These are phyloP conservation scores for Linnemannia exigua DNA, from an alignment of 192 early-diverging fungal species.

Conservation along the genomic window DNA sequence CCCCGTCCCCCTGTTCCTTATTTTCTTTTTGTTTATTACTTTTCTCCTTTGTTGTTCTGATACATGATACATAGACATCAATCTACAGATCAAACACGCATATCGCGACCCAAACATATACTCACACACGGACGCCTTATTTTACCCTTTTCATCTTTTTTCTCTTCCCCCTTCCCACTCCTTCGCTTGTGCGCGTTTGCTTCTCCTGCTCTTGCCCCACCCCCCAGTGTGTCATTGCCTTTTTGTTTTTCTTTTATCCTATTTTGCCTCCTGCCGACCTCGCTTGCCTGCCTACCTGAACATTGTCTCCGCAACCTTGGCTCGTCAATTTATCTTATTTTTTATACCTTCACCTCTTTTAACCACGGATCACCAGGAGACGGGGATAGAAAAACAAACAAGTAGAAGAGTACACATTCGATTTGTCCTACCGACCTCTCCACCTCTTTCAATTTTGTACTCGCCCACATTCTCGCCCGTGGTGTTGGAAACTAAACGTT, in stretches of 20 bases:
- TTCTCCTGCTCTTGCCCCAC: neutral
- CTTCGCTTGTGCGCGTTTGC: neutral
- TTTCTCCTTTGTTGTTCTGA: conserved; percentile 8
- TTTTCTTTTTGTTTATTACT: neutral
- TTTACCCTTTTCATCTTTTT: neutral
- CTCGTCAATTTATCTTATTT: neutral
- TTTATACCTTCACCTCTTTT: neutral
- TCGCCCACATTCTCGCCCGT: neutral
- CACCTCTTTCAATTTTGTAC: neutral
- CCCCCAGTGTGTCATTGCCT: neutral
- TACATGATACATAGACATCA: neutral
- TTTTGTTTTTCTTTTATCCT: neutral
- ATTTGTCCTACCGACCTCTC: conserved; percentile 2
- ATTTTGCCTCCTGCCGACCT: neutral
- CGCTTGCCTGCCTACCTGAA: no score
- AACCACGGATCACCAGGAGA: neutral
- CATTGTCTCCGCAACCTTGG: neutral
- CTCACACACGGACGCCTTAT: neutral
- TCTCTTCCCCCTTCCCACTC: neutral
- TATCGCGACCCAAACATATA: neutral
- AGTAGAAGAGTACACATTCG: neutral
- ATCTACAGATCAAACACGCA: conserved; percentile 1
- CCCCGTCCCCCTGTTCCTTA: neutral
- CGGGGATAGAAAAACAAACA: conserved; percentile 1
- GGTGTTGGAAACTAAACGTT: neutral